phyloP scores from a whole-genome alignment of 2,329 filamentous ascomycete species.

The Monilinia laxa region DNA sequence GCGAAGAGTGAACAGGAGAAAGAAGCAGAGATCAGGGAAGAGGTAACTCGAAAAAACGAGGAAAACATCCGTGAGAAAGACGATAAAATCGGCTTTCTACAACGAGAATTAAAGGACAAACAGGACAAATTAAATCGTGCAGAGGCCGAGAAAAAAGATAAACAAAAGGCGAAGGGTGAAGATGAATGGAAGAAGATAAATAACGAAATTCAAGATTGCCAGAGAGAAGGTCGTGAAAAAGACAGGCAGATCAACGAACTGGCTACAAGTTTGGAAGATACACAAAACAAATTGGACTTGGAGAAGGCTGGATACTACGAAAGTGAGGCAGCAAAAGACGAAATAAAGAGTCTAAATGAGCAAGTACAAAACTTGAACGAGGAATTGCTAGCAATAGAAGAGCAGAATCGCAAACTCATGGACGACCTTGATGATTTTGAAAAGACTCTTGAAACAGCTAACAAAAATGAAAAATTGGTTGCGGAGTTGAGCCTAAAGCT shows the following conservation, averaged over 20 bases:
- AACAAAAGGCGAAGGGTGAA: too few relatives aligned
- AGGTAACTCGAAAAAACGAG: not conserved
- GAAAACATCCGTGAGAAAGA: not conserved
- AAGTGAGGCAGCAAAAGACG: not conserved
- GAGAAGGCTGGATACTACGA: not conserved
- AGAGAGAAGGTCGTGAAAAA: not conserved
- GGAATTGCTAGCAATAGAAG: not conserved
- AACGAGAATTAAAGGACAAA: not conserved
- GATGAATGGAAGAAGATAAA: not conserved
- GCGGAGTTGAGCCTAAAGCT: not conserved
- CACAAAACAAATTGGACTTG: not conserved
- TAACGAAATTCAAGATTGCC: not conserved
- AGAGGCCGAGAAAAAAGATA: not conserved
- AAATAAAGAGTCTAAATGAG: not conserved
- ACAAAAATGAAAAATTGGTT: not conserved
- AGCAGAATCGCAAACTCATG: not conserved
- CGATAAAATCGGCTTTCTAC: not conserved
- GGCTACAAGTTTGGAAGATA: not conserved
- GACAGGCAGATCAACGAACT: not conserved
- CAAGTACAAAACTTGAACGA: fast-evolving
- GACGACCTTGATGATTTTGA: not conserved
- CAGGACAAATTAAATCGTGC: not conserved
- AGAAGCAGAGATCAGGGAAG: not conserved
- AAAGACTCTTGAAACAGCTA: too few relatives aligned
- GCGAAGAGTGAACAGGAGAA: not conserved